phyloP scores from a whole-genome alignment of 2,329 filamentous ascomycete genomes.

The Pestalotiopsis sp. region DNA sequence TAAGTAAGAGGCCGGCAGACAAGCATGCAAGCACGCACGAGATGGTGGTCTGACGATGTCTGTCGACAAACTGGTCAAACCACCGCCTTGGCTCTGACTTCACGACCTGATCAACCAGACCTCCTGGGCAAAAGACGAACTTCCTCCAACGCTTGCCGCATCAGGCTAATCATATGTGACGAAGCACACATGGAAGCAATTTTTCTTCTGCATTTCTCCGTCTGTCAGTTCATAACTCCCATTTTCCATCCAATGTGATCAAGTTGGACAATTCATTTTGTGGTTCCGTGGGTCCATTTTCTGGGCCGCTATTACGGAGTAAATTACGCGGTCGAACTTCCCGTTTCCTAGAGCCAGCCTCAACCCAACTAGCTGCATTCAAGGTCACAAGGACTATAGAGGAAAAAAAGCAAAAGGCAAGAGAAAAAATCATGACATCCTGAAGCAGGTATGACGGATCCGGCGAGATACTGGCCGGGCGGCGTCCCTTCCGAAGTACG shows the following conservation, averaged over 20 bases:
- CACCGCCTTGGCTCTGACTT: not conserved
- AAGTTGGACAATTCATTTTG: not conserved
- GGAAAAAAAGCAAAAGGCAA: not conserved
- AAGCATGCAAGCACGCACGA: not conserved
- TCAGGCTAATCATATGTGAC: not conserved
- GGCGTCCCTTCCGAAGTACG: not conserved
- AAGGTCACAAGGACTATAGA: not conserved
- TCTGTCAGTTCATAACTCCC: not conserved
- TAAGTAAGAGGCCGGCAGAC: not conserved
- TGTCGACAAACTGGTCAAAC: not conserved
- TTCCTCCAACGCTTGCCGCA: not conserved
- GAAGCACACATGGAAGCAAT: not conserved
- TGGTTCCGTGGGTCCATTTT: not conserved
- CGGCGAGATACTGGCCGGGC: constrained; percentile 7
- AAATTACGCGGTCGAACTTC: not conserved
- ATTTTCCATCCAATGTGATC: not conserved
- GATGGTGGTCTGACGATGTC: not conserved
- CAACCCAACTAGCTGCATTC: not conserved
- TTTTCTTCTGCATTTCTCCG: not conserved
- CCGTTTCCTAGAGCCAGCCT: not conserved
- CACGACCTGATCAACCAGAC: not conserved
- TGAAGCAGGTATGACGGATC: not conserved
- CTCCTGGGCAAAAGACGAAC: not conserved
- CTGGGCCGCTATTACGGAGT: not conserved
- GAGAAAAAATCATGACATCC: not conserved